Percentiles rank a stretch among this genome's conserved stretches.
These are phyloP conservation scores for Aspergillus jensenii DNA, from an alignment of 2,329 filamentous ascomycete species.

Conservation along the genomic window DNA sequence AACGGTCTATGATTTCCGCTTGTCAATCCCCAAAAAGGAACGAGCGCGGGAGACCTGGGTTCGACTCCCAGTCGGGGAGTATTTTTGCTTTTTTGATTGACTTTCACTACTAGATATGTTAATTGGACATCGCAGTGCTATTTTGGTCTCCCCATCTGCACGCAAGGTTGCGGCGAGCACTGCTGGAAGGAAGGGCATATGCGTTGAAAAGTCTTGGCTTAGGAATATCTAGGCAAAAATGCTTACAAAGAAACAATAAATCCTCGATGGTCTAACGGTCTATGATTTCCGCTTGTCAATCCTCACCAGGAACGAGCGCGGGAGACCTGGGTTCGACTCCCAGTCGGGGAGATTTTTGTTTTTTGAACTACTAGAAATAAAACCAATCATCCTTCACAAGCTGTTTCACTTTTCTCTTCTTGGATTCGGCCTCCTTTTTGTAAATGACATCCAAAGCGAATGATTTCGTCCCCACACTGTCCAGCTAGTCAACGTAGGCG, in stretches of 20 bases:
- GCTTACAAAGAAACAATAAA: neutral
- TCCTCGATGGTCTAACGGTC: conserved; percentile 36
- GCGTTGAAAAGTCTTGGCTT: too few relatives aligned
- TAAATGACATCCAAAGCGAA: too few relatives aligned
- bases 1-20: conserved; percentile 24
- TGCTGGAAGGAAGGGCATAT: neutral
- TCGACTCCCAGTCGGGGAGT: conserved; percentile 14
- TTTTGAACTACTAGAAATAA: too few relatives aligned
- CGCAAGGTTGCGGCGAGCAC: neutral
- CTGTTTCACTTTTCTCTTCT: too few relatives aligned
- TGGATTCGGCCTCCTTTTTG: too few relatives aligned
- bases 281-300: conserved; percentile 41
- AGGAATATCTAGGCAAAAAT: neutral
- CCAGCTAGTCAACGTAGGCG: too few relatives aligned
- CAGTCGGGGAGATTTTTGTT: conserved; percentile 8
- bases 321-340: conserved; percentile 17
- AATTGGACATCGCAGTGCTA: too few relatives aligned
- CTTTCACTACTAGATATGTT: too few relatives aligned
- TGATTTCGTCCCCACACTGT: too few relatives aligned
- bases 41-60: conserved; percentile 16
- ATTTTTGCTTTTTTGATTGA: too few relatives aligned
- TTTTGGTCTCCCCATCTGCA: too few relatives aligned
- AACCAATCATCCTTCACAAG: too few relatives aligned
- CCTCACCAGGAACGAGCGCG: neutral
- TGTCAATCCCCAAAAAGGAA: conserved; percentile 13